These are phyloP conservation scores for Exophiala sp. DNA, from an alignment of 2,329 filamentous ascomycete species.

Conservation along the genomic window DNA sequence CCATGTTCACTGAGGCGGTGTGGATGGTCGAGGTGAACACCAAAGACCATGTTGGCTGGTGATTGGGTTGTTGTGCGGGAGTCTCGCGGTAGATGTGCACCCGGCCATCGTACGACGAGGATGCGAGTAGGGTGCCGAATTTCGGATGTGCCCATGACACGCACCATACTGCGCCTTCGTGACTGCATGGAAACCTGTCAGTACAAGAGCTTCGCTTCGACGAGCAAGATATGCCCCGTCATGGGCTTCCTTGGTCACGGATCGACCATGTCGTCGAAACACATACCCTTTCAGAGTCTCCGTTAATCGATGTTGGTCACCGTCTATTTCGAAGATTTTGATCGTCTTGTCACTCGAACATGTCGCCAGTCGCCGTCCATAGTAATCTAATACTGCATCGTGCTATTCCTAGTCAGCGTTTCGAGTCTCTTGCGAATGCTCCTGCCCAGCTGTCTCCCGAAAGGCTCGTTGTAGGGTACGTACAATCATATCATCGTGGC, in stretches of 20 bases:
- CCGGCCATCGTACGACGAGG: constrained; percentile 93
- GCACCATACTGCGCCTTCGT: constrained; percentile 97
- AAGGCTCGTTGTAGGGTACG: constrained; percentile 38
- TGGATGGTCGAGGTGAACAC: constrained; percentile 92
- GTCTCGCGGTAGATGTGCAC: constrained; percentile 95
- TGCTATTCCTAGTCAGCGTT: constrained; percentile 58
- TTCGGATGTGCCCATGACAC: constrained; percentile 98
- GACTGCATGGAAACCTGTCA: constrained; percentile 51
- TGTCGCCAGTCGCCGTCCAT: constrained; percentile 90
- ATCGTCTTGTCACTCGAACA: constrained; percentile 98
- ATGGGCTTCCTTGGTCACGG: background rate
- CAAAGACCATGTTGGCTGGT: constrained; percentile 63
- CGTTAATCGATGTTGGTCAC: constrained; percentile 80
- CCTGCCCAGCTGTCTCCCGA: background rate
- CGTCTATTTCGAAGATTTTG: constrained; percentile 98
- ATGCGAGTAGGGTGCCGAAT: constrained; percentile 96
- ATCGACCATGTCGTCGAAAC: background rate
- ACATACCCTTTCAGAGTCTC: constrained; percentile 90
- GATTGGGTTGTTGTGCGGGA: constrained; percentile 34
- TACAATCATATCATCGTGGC: constrained; percentile 99
- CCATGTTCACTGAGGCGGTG: constrained; percentile 94
- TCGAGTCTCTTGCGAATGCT: background rate
- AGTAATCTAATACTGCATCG: constrained; percentile 98
- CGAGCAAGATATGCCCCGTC: background rate
- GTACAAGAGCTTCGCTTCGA: background rate